Base-by-base conservation (phyloP, 805 yeast species). In the Candida argentea region DNA sequence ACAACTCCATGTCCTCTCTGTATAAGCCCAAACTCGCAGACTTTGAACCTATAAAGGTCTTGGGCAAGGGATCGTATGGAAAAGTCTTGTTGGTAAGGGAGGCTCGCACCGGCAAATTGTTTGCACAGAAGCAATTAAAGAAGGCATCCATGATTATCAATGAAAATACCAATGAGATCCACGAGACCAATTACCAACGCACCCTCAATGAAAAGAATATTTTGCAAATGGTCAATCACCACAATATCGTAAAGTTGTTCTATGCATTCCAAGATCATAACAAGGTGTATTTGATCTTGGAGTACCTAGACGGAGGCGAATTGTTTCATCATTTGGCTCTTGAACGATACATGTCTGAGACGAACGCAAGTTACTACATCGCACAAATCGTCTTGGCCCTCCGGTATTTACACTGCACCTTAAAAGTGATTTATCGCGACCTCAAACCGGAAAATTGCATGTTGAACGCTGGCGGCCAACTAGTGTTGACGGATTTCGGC, bases 371-470 rank as follows among this genome's bases (percentile, higher is more conserved):
- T 14, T 61, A 46, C 43, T 61, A 61, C 34, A 52, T 57, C 14
- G 68, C 67, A 1, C 65, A 61, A 38, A 53, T 61, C 50, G 46
- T 59, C 1, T 32, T 60, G 14, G 68, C 65, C 1, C 37, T 61
- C 17, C 39, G 60, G 27, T 61, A 61, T 37, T 44, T 61, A 11
- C 68, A 61, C 37, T 27, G 37, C 22, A 44, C 46, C 27, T 38
- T 61, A 37, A 53, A 56, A 27, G 65, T 61, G 4, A 58, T 61
- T 19, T 61, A 57, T 38, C 46, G 68, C 14, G 68, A 61, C 34
- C 44, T 61, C 31, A 61, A 61, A 37, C 68, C 68, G 1, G 68
- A 61, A 32, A 61, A 61, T 36, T 61, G 68, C 40, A 55, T 61
- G 65, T 48, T 61, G 26, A 55, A 61, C 27, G 39, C 63, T 3